Evolutionary conservation across 805 yeast genomes (phyloP).

Genomic region (Diddensiella transvaalensis): DNA sequence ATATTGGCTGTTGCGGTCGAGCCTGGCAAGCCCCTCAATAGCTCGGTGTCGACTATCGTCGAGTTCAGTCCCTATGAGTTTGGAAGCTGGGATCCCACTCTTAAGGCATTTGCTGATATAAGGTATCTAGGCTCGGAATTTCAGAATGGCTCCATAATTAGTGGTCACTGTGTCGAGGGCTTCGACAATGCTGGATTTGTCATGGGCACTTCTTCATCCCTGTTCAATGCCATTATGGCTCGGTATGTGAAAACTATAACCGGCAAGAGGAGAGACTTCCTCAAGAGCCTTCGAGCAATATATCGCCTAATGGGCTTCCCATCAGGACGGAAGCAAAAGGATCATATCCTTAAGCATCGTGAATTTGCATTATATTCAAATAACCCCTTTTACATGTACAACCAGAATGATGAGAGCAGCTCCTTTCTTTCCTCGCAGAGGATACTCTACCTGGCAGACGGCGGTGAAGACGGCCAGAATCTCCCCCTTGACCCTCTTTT

Average conservation of each 20-base stretch:
- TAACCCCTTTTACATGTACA: constrained; percentile 11
- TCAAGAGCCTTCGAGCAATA: neutral
- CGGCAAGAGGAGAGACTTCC: constrained; percentile 1
- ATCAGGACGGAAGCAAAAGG: constrained; percentile 2
- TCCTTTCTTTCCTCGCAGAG: constrained; percentile 25
- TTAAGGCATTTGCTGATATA: constrained; percentile 59
- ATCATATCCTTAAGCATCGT: constrained; percentile 6
- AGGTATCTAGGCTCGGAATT: constrained; percentile 67
- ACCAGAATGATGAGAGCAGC: neutral
- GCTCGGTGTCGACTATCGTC: constrained; percentile 54
- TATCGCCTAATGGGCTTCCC: constrained; percentile 1
- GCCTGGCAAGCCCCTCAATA: constrained; percentile 16
- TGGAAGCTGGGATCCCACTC: constrained; percentile 83
- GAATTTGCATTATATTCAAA: constrained; percentile 16
- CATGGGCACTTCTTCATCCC: constrained; percentile 76
- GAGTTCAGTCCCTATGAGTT: constrained; percentile 57
- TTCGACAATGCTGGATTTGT: constrained; percentile 79
- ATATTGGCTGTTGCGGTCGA: constrained; percentile 42
- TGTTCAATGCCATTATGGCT: constrained; percentile 67
- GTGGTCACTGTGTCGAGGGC: constrained; percentile 37
- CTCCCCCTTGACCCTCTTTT: constrained; percentile 65
- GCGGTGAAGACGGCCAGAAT: constrained; percentile 76
- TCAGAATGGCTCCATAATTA: constrained; percentile 43
- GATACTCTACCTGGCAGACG: constrained; percentile 59
- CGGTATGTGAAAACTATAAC: neutral